Conservation (phyloP, 345 rosid species). For the Eucalyptus lansdowneana region DNA sequence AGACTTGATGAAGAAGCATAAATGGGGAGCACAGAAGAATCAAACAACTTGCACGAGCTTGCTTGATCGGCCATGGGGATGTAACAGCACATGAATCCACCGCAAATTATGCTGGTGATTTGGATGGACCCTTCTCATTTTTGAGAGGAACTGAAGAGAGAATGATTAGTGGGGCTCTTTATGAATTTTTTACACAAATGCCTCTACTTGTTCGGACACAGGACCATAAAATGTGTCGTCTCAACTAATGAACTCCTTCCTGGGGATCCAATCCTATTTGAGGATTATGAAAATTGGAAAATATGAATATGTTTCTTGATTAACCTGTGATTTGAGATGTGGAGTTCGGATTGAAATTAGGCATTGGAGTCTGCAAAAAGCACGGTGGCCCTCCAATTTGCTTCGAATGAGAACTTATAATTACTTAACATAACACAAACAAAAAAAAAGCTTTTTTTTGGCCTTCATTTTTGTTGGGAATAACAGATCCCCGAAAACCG, state of each 20-base stretch:
- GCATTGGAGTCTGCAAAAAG: not conserved
- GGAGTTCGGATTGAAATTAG: not conserved
- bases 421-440: not conserved
- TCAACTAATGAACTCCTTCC: not conserved
- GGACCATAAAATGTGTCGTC: not conserved
- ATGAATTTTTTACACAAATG: not conserved
- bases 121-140: not conserved
- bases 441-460: not conserved
- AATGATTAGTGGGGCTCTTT: not conserved
- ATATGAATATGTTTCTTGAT: not conserved
- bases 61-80: not conserved
- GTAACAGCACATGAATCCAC: not conserved
- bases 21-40: not conserved
- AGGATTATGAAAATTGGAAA: not conserved
- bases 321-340: not conserved
- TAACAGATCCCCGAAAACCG: no score
- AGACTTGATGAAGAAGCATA: not conserved
- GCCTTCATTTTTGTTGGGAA: no score
- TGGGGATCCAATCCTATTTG: not conserved
- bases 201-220: not conserved
- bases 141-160: not conserved
- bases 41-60: not conserved
- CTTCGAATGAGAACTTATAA: not conserved
- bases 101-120: not conserved
- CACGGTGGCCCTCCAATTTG: not conserved